Base-by-base conservation (phyloP, 768 basidiomycete genomes). In the Tremella yokohamensis region DNA sequence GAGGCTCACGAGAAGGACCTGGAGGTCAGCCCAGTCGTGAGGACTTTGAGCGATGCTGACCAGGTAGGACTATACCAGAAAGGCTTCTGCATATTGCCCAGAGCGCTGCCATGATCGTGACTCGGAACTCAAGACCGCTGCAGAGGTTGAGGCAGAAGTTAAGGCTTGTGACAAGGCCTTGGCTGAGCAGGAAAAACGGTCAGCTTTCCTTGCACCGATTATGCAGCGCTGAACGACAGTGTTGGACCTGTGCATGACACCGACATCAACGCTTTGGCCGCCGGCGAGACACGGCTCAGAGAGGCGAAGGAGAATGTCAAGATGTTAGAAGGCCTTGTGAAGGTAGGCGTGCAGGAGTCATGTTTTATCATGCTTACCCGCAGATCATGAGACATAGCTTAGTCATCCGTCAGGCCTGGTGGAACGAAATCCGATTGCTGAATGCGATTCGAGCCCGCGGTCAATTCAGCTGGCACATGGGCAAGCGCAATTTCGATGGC, bases 401-500 rank as follows among this genome's bases (percentile, higher is more conserved):
- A 11, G 29, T 34, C 29, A 34, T 34, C 29, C 29, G 29, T 6
- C 29, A 87, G 54, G 74, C 79, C 16, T 84, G 83, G 66, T 97
- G 94, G 93, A 83, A 88, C 55, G 85, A 88, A 56, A 93, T 93
- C 80, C 84, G 42, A 45, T 8, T 6, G n/a, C 22, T 18, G n/a
- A 18, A n/a, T 8, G 42, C 42, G n/a, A 16, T 45, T 8, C 42
- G 42, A 18, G 42, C 42, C 15, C n/a, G 22, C 8, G 42, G 42
- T 45, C n/a, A 57, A 40, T 96, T 97, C 79, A 82, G 84, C 18
- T 85, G 82, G 66, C 85, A 93, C 73, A 84, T 96, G 18, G 84
- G 85, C 12, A 83, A 87, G 62, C 88, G 96, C 67, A 90, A 88
- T 7, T 92, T 91, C 79, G 88, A 83, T 63, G 92, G 92, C 55